A percentile compares a stretch with the other conserved stretches of the same genome.
Evolutionary conservation across 2,329 filamentous ascomycete species (phyloP).

Genomic region (Colletotrichum caudatum): DNA sequence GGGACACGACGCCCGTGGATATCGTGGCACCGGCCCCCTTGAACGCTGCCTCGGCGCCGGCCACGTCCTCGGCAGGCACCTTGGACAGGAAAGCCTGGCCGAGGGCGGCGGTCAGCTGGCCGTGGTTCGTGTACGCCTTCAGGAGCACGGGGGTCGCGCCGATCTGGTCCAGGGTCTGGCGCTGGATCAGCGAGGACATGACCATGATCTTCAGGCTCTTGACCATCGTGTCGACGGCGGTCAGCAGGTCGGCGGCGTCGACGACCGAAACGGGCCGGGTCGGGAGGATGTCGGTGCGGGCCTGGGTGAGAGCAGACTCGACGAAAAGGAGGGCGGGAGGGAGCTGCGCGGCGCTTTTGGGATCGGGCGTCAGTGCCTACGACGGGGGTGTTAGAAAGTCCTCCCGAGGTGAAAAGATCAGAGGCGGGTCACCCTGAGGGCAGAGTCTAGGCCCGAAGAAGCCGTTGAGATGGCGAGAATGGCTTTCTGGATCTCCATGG

Average conservation of each 20-base stretch:
- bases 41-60: slow-evolving; percentile 22
- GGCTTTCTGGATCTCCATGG: slow-evolving; percentile 9
- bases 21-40: slow-evolving; percentile 22
- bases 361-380: slow-evolving; percentile 30
- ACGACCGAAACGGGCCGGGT: slow-evolving; percentile 45
- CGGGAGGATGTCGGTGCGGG: slow-evolving; percentile 29
- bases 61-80: slow-evolving; percentile 28
- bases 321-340: slow-evolving; percentile 14
- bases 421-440: slow-evolving; percentile 4
- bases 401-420: too few species aligned
- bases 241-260: slow-evolving; percentile 42
- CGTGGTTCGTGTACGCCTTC: slow-evolving; percentile 28
- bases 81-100: slow-evolving; percentile 28
- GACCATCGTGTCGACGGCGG: slow-evolving; percentile 24
- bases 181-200: slow-evolving; percentile 38
- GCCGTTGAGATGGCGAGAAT: slow-evolving; percentile 16
- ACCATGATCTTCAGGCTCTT: slow-evolving; percentile 41
- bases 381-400: neutral
- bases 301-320: slow-evolving; percentile 37
- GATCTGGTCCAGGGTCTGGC: slow-evolving; percentile 31
- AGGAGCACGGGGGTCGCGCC: slow-evolving; percentile 24
- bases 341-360: slow-evolving; percentile 17
- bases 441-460: slow-evolving; percentile 17
- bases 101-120: slow-evolving; percentile 27
- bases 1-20: slow-evolving; percentile 11